Percentiles rank a stretch among this genome's conserved stretches.
Conservation (phyloP, 768 basidiomycete genomes). For the Hygrophorus pudorinus region DNA sequence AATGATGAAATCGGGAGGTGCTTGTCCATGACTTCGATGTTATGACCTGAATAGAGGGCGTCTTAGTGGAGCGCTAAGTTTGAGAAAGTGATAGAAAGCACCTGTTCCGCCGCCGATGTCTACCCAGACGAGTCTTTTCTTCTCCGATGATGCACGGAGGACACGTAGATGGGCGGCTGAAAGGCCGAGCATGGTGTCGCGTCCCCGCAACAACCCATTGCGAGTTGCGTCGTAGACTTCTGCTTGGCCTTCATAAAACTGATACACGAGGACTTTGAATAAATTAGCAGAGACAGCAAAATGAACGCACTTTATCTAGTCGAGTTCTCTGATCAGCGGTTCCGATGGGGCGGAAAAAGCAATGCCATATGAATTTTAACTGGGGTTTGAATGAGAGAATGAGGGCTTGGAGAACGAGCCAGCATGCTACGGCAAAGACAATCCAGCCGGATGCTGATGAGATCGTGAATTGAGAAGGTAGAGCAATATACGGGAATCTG, state of each 20-base stretch:
- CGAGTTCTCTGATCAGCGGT: conserved; percentile 30
- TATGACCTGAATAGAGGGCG: conserved; percentile 23
- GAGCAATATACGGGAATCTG: conserved; percentile 2
- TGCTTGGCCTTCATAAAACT: conserved; percentile 64
- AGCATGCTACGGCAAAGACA: background rate
- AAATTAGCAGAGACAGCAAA: background rate
- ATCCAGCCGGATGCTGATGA: background rate
- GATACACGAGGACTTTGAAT: background rate
- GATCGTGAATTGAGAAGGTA: background rate
- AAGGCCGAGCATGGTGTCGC: conserved; percentile 65
- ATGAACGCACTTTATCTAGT: conserved; percentile 29
- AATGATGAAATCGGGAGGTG: conserved; percentile 48
- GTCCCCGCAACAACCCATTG: conserved; percentile 48
- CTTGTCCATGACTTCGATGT: conserved; percentile 65
- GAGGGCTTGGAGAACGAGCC: conserved; percentile 5
- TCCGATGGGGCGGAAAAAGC: conserved; percentile 34
- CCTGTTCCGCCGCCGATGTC: conserved; percentile 74
- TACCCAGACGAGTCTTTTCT: conserved; percentile 57
- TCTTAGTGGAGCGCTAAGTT: background rate
- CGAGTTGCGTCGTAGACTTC: conserved; percentile 66
- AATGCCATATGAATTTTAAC: conserved; percentile 40
- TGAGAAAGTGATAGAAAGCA: conserved; percentile 10
- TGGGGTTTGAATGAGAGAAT: conserved; percentile 25
- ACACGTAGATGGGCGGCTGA: conserved; percentile 50
- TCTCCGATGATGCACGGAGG: conserved; percentile 28